phyloP scores from a whole-genome alignment of 129 eudicot species.

The Flaveria ramosissima region DNA sequence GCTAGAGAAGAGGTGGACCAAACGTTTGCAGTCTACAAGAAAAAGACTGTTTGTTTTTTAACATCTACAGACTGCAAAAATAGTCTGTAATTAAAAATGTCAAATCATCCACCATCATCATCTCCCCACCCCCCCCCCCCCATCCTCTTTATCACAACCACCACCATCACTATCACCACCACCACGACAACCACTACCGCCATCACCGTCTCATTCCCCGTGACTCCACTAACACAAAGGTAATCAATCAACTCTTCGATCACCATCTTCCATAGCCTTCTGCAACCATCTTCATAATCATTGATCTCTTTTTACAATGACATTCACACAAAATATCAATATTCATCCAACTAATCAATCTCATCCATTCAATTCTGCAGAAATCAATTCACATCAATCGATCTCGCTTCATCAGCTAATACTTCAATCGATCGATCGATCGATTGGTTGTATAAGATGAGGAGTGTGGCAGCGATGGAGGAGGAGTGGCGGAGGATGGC shows the following conservation, averaged over 20 bases:
- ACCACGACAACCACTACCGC: too few species aligned
- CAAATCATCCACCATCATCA: too few species aligned
- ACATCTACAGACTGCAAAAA: too few species aligned
- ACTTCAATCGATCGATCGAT: not conserved
- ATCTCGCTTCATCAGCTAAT: not conserved
- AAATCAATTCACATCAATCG: not conserved
- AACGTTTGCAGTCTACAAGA: too few species aligned
- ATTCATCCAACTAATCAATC: not conserved
- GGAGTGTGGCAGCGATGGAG: constrained; percentile 15
- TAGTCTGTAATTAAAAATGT: too few species aligned
- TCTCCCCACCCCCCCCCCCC: too few species aligned
- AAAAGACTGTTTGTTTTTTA: too few species aligned
- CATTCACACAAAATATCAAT: not conserved
- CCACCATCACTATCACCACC: too few species aligned
- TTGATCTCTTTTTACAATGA: not conserved
- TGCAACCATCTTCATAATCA: not conserved
- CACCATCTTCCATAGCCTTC: constrained; percentile 11
- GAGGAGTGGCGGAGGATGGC: constrained; percentile 1
- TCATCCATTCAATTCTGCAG: constrained; percentile 1
- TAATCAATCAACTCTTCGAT: not conserved
- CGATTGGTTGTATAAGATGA: constrained; percentile 1
- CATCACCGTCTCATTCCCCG: too few species aligned
- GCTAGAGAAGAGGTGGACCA: too few species aligned
- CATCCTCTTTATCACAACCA: too few species aligned
- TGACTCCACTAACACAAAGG: not conserved